A percentile compares a stretch with the other conserved stretches of the same genome.
Evolutionary conservation across 192 early-diverging fungal genomes (phyloP).

Genomic region (Entophlyctis helioformis): DNA sequence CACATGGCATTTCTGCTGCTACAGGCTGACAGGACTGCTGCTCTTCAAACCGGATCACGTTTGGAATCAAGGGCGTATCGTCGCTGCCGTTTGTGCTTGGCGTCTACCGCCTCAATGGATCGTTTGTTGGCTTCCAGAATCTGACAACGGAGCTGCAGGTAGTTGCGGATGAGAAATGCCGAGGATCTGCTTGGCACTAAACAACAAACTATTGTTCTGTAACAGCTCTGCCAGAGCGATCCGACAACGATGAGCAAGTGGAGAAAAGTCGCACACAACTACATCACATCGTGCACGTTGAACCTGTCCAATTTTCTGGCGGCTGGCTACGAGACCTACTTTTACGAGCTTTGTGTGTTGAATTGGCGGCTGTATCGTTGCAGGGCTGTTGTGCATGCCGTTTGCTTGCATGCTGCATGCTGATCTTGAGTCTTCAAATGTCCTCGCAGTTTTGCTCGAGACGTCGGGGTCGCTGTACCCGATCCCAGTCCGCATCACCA

Average conservation of each 20-base stretch:
- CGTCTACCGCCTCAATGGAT: conserved; percentile 27
- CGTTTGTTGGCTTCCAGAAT: conserved; percentile 33
- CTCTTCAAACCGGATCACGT: no score
- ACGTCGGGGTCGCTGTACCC: conserved; percentile 17
- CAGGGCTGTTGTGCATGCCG: background rate
- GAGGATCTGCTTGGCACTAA: background rate
- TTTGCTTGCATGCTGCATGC: conserved; percentile 2
- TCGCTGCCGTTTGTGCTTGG: conserved; percentile 24
- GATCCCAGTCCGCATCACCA: conserved; percentile 29
- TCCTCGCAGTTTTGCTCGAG: conserved; percentile 14
- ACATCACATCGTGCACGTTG: conserved; percentile 14
- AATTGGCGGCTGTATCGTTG: background rate
- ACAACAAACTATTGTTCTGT: conserved; percentile 12
- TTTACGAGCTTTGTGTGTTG: conserved; percentile 35
- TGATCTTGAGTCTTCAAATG: no score
- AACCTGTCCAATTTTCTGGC: conserved; percentile 13
- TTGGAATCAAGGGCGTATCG: background rate
- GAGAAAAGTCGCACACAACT: conserved; percentile 24
- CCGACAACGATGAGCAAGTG: conserved; percentile 11
- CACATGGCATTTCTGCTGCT: no score
- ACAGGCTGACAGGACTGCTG: no score
- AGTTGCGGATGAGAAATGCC: background rate
- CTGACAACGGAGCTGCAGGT: conserved; percentile 15
- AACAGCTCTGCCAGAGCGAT: background rate
- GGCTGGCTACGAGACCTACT: conserved; percentile 12